A percentile compares a stretch with the other conserved stretches of the same genome.
Conservation (phyloP, 352 stramenopile genomes). For the Chrysophaeum taylorii region DNA sequence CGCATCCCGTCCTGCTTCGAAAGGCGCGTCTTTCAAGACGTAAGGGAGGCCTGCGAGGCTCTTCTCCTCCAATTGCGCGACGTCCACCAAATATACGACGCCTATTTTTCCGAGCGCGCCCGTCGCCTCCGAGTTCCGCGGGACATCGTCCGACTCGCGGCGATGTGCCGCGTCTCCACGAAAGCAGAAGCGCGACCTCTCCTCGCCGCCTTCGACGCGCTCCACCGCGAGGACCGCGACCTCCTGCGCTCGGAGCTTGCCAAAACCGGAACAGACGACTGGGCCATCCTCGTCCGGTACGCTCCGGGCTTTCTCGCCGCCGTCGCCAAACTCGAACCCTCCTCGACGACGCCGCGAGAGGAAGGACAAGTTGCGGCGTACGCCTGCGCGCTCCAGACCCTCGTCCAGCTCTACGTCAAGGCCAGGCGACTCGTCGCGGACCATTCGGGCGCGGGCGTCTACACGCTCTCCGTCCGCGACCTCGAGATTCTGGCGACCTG, state of each 20-base stretch:
- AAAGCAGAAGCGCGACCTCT: background rate
- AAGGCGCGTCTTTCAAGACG: background rate
- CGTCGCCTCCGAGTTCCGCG: background rate
- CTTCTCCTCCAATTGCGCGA: background rate
- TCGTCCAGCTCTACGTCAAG: too few species aligned
- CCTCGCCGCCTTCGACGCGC: background rate
- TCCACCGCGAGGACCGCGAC: background rate
- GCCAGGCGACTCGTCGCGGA: background rate
- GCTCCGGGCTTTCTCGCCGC: background rate
- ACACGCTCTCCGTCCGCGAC: background rate
- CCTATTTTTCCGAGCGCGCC: background rate
- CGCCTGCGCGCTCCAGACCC: too few species aligned
- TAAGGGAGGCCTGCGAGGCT: background rate
- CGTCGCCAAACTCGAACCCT: background rate
- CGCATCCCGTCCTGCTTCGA: background rate
- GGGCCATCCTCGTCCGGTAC: background rate
- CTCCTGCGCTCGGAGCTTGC: background rate
- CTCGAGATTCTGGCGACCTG: background rate
- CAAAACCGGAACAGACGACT: background rate
- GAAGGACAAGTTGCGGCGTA: background rate
- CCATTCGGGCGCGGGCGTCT: slow-evolving; percentile 3
- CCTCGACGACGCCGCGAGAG: background rate
- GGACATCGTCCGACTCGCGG: background rate
- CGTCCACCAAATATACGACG: background rate
- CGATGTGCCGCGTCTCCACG: background rate